Base-by-base conservation (phyloP, 768 basidiomycete species). In the Pisolithus albus region DNA sequence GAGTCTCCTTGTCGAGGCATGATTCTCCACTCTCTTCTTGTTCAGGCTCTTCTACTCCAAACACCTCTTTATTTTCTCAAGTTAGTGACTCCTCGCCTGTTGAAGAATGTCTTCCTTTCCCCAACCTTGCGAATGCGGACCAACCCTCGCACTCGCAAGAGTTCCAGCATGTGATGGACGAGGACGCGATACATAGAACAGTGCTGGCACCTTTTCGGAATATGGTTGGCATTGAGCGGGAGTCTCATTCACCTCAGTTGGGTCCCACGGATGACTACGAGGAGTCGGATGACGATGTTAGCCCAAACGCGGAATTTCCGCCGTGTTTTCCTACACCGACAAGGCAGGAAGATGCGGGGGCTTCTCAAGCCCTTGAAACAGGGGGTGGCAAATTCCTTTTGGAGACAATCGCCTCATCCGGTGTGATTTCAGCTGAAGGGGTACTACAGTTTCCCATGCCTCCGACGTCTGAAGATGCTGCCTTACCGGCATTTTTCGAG, bases 1-100 rank as follows among this genome's bases (percentile, higher is more conserved):
- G 39, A 43, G 39, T 47, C 23, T 65, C 66, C 7, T 42, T 49
- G 9, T 11, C 47, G 48, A 56, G 57, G 56, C 57, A 54, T 38
- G 49, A 57, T 16, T 57, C 63, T 21, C 45, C 56, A 5, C 52
- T 57, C 53, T 54, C 59, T n/a, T 59, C 5, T 13, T 19, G 49
- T 37, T 63, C 63, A 30, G 50, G 49, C 39, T 19, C 46, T 39
- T 69, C 65, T 2, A 61, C 59, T 21, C 58, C 61, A 6, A 51
- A 60, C 24, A 65, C 61, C 4, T 67, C 63, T 15, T 30, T 61
- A 9, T 51, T 46, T 19, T 69, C 67, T 21, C 36, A 53, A 34
- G 52, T 54, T 4, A 51, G 47, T 38, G 59, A 61, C 52, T 47
- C 55, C 41, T 38, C 47, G 37, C 54, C 47, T 28, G 51, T 36